phyloP scores from a whole-genome alignment of 2,329 filamentous ascomycete species.

The Aspergillus clavatus region DNA sequence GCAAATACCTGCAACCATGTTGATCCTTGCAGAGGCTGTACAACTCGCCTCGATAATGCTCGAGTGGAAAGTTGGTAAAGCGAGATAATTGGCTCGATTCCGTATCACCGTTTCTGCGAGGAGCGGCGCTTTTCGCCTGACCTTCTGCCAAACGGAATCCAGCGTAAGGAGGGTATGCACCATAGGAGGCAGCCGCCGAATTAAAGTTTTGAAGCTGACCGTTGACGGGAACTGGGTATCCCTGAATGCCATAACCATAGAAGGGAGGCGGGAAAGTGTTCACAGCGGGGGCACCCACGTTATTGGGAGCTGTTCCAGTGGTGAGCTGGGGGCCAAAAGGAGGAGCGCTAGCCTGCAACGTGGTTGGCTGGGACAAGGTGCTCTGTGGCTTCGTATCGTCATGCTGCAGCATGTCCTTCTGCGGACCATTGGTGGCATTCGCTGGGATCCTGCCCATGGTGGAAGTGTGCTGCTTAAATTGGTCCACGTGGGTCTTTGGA shows the following conservation, averaged over 20 bases:
- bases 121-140: slow-evolving; percentile 70
- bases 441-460: slow-evolving; percentile 74
- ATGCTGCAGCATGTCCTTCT: slow-evolving; percentile 35
- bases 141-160: slow-evolving; percentile 63
- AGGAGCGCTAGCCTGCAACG: slow-evolving; percentile 72
- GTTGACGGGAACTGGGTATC: slow-evolving; percentile 38
- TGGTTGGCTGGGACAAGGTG: slow-evolving; percentile 62
- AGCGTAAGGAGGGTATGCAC: slow-evolving; percentile 46
- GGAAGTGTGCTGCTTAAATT: slow-evolving; percentile 68
- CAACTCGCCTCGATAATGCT: slow-evolving; percentile 75
- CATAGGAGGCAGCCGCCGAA: slow-evolving; percentile 54
- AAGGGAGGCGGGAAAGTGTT: slow-evolving; percentile 37
- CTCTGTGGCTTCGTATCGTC: slow-evolving; percentile 44
- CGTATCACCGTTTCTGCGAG: slow-evolving; percentile 46
- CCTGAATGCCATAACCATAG: slow-evolving; percentile 49
- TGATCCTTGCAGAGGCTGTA: slow-evolving; percentile 95
- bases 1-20: slow-evolving; percentile 92
- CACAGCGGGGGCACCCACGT: slow-evolving; percentile 27
- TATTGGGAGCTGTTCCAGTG: slow-evolving; percentile 26
- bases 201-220: slow-evolving; percentile 44
- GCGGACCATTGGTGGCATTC: slow-evolving; percentile 60
- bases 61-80: slow-evolving; percentile 76
- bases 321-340: slow-evolving; percentile 67
- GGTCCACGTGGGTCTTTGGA: slow-evolving; percentile 57
- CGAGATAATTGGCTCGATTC: slow-evolving; percentile 62